Evolutionary conservation across 2,329 filamentous ascomycete species (phyloP), one percentile per base, ranked within the genome.

Genomic region (Pestalotiopsis sp.): DNA sequence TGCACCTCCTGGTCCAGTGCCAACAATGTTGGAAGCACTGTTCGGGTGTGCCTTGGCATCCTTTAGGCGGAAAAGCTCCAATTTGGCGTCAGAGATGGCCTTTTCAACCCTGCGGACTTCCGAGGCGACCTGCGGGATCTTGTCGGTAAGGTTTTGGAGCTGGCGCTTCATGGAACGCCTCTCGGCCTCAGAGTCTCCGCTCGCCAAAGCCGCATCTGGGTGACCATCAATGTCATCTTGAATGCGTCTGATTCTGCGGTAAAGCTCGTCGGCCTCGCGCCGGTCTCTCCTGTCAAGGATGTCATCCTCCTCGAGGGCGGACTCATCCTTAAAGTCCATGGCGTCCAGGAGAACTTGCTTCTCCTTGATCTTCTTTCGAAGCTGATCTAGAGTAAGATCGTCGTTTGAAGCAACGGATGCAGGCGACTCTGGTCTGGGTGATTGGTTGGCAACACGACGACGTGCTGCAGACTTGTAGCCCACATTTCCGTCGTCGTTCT

Each of bases 211-310:
- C 26, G 93, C 88, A 78, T 96, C 93, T 0, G 96, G 95, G 77
- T 99, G 94, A 24, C 86, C 87, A 77, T 98, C 95, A 72, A 99
- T 97, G 73, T 99, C 96, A 74, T 97, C 94, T 77, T 99, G 96
- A 55, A 97, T 87, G 58, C 94, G 90, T 69, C 96, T 89, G 75
- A 99, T 95, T 60, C 96, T 92, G 64, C 94, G 91, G 81, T 97
- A 98, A 10, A 99, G 86, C 75, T 97, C 95, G 71, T 99, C 96
- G 1, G 94, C 94, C 77, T 98, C 96, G 65, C 93, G 92, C 66
- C 94, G 89, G 78, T 99, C 96, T 70, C 94, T 89, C 65, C 95
- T 89, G 77, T 99, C 96, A 57, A 98, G 87, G 20, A 92, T 90
- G 73, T 98, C 95, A 71, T 99, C 95, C 76, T 98, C 93, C 74